Evolutionary conservation across 257 asterid genomes (phyloP), one percentile per base, ranked within the genome.

Genomic region (Sherardia arvensis): DNA sequence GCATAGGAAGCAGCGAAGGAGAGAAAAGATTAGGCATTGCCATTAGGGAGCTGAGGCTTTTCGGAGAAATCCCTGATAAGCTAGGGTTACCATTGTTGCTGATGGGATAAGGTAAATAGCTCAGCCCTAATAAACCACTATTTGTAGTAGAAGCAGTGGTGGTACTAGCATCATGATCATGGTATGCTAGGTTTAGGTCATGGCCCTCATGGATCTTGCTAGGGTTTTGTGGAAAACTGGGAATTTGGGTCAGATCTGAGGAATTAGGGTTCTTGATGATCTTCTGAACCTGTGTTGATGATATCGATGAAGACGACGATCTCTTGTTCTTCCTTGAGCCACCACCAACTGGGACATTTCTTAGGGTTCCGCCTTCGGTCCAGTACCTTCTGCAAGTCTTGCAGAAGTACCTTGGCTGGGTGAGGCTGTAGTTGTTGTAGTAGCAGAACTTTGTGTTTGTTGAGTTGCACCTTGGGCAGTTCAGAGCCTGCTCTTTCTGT

Each of bases 381-480:
- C 97, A 90, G 45, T 90, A 90, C 79, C 97, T 77, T 48, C 95
- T 72, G 51, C 97, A 90, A 7, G 94, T 76, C 78, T 90, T 90
- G 78, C 97, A 90, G 21, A 90, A 84, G 77, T 90, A 90, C 9
- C 97, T 81, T 4, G 97, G 97, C 65, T 90, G 97, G 3, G 97
- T 64, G 3, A 90, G 83, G 26, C 87, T 87, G 53, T 90, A 90
- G 65, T 90, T 87, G 80, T 90, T 87, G 83, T 90, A 90, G 20
- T 90, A 90, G 65, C 97, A 90, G 70, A 90, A 90, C 65, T 91
- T 91, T 0, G 97, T 91, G 81, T 91, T 87, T 0, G 95, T 78
- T 0, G 97, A 91, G 32, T 66, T 80, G 78, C 98, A 91, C 34
- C 98, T 69, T 2, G 95, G 96, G 59, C 98, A 91, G 76, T 88